Percentiles rank a stretch among this genome's conserved stretches.
Evolutionary conservation across 495 filamentous ascomycete species (phyloP).

Genomic region (Tuber borchii): DNA sequence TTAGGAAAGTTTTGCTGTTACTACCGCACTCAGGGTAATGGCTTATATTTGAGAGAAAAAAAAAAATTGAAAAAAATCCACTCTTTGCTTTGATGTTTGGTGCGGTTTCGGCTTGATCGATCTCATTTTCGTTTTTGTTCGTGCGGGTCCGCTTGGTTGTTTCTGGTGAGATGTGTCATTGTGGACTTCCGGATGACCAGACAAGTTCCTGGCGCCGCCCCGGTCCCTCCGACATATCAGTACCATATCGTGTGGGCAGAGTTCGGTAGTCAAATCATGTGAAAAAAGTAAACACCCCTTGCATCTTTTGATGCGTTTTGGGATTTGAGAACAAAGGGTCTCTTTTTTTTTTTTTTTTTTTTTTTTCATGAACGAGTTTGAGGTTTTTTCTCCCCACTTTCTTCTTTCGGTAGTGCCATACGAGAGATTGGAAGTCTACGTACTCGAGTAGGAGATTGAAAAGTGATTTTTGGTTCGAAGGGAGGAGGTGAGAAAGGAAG

Average conservation of each 20-base stretch:
- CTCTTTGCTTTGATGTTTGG: constrained; percentile 28
- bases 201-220: background rate
- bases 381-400: constrained; percentile 3
- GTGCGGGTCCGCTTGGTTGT: constrained; percentile 35
- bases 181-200: constrained; percentile 32
- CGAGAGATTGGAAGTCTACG: background rate
- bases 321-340: constrained; percentile 20
- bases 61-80: constrained; percentile 4
- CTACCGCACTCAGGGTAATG: background rate
- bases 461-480: background rate
- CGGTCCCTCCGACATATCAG: background rate
- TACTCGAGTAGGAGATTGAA: background rate
- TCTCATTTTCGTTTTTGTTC: constrained; percentile 24
- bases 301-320: constrained; percentile 8
- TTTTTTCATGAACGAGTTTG: constrained; percentile 28
- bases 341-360: constrained; percentile 20
- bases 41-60: background rate
- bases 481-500: background rate
- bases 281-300: constrained; percentile 17
- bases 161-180: constrained; percentile 36
- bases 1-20: constrained; percentile 10
- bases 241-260: constrained; percentile 25
- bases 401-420: background rate
- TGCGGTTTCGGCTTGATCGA: constrained; percentile 31
- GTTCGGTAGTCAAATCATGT: constrained; percentile 25